Evolutionary conservation across 1,284 basidiomycete genomes (phyloP), one percentile per base, ranked within the genome.

Genomic region (Thelephora terrestris): DNA sequence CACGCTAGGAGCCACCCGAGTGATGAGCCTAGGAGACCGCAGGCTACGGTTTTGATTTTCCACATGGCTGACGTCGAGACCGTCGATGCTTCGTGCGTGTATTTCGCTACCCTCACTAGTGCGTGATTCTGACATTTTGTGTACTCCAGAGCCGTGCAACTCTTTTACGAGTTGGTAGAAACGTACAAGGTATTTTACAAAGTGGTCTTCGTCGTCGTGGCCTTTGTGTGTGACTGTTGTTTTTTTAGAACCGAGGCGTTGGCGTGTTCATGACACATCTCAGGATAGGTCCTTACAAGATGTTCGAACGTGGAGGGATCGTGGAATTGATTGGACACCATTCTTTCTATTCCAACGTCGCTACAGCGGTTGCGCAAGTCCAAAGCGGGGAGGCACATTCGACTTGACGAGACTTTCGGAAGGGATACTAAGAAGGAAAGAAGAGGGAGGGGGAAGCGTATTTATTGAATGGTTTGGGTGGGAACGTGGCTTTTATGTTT

Each of bases 31-130:
- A 71, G 79, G 17, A 71, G 92, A 53, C 78, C 79, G 51, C 76
- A 85, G 49, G 85, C 91, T 3, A 79, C 77, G 32, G 78, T 82
- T 0, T 67, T 96, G 25, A 86, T 95, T 14, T 90, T 95, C 66
- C 91, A 96, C 60, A 76, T 94, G 71, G 81, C 85, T 9, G 93
- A 91, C 64, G 83, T 91, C 3, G 89, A 91, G 52, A 75, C 70
- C 18, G 82, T 85, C 52, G 91, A 93, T 62, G 89, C 91, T 9
- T 91, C 87, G 85, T 91, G 60, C 62, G 85, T 73, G 48, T 27
- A 32, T 17, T 21, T n/a, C n/a, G 23, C n/a, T 2, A 20, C 14
- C 45, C 1, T 23, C 32, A 29, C 36, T 39, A 45, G 18, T 20
- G 9, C 12, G 47, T 25, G 17, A 16, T 45, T 45, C 50, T 42